A percentile compares a stretch with the other conserved stretches of the same genome.
Evolutionary conservation across 208 protist species (phyloP).

Genomic region (Leptomonas seymouri): DNA sequence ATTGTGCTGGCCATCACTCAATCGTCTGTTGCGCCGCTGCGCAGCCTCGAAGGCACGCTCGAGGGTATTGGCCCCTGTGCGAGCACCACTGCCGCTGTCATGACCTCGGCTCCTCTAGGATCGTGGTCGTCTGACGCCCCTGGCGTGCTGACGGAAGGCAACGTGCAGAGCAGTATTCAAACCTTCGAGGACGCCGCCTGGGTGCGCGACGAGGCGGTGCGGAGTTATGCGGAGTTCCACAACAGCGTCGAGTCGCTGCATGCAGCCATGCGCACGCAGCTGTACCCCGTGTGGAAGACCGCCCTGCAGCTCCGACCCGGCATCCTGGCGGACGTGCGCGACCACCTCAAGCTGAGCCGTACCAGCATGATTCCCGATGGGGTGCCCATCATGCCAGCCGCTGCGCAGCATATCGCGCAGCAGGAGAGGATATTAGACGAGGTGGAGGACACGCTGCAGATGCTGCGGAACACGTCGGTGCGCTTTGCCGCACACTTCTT

Average conservation of each 20-base stretch:
- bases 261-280: slow-evolving; percentile 52
- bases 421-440: slow-evolving; percentile 57
- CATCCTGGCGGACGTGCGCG: slow-evolving; percentile 39
- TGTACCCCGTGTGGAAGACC: slow-evolving; percentile 63
- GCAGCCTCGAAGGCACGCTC: background rate
- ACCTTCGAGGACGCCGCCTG: slow-evolving; percentile 80
- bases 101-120: background rate
- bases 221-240: slow-evolving; percentile 81
- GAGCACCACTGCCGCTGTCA: background rate
- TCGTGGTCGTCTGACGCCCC: background rate
- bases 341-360: slow-evolving; percentile 30
- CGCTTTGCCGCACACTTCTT: slow-evolving; percentile 80
- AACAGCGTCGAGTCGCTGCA: slow-evolving; percentile 78
- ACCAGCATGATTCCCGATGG: slow-evolving; percentile 59
- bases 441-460: slow-evolving; percentile 38
- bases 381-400: slow-evolving; percentile 33
- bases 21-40: slow-evolving; percentile 9
- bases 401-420: slow-evolving; percentile 31
- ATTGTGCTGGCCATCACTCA: slow-evolving; percentile 50
- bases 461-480: slow-evolving; percentile 65
- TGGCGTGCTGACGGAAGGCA: slow-evolving; percentile 54
- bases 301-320: slow-evolving; percentile 69
- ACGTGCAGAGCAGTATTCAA: slow-evolving; percentile 66
- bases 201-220: slow-evolving; percentile 74
- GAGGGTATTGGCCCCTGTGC: background rate